Evolutionary conservation across 768 basidiomycete genomes (phyloP), one percentile per base, ranked within the genome.

Genomic region (Asterophora lycoperdoides): DNA sequence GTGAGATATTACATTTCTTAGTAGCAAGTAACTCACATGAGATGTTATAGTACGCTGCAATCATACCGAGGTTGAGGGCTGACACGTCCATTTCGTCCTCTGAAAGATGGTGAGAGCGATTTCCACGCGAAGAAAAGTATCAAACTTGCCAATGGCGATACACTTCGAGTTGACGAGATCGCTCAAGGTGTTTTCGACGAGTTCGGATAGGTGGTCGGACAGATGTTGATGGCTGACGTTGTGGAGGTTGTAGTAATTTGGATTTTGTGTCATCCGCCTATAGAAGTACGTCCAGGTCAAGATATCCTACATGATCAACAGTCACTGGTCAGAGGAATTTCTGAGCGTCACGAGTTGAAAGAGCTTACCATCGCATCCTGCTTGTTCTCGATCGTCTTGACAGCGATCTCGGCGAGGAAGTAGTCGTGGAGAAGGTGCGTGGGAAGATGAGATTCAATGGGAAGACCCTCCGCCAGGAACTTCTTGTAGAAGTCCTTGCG

Each of bases 401-500:
- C 93, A 8, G 94, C 94, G 55, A 98, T 96, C 67, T 98, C 96
- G 0, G 95, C 93, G 43, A 97, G 78, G 81, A 98, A 97, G 66
- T 96, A 96, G 63, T 98, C 96, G 59, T 97, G 95, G 1, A 99
- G 71, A 49, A 88, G 71, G 63, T 93, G 86, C 0, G 90, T 92
- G 1, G 94, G 84, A 3, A 98, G 70, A 64, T 95, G 93, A 0
- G 91, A 94, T 65, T 99, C 96, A 55, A 98, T 96, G 5, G 95
- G 96, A 20, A 99, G 70, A n/a, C 95, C 96, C 64, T 98, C 94
- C 1, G 86, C 85, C 43, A 99, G 66, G 80, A 98, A 98, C 67
- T 97, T 98, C 72, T 93, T 95, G 78, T 94, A 98, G 68, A 98
- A 99, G 64, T 98, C 95, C 67, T 98, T 99, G 30, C 94, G 79